These are phyloP conservation scores for Dimocarpus longan DNA, from an alignment of 345 rosid genomes.

Conservation along the genomic window DNA sequence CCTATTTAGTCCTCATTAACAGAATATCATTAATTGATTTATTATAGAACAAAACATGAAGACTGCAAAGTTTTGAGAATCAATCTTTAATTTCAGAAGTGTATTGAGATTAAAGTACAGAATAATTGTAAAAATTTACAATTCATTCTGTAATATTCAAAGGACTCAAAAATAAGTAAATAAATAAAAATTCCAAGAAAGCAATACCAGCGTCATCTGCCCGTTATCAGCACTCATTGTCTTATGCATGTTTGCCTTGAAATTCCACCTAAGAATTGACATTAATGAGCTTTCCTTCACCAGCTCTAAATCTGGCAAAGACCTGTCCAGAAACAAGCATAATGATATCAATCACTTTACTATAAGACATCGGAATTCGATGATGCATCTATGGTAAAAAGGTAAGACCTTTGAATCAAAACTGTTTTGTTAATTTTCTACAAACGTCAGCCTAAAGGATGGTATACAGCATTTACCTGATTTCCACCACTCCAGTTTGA, in stretches of 20 bases:
- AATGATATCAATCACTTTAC: slow-evolving; percentile 16
- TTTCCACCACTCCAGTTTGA: slow-evolving; percentile 52
- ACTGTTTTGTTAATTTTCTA: not conserved
- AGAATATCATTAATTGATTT: slow-evolving; percentile 17
- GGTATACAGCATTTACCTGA: slow-evolving; percentile 34
- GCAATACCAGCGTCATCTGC: slow-evolving; percentile 41
- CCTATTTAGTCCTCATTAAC: slow-evolving; percentile 30
- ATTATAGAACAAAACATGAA: not conserved
- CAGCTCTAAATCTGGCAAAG: slow-evolving; percentile 53
- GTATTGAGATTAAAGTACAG: not conserved
- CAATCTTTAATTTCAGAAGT: not conserved
- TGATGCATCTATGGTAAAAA: slow-evolving; percentile 1
- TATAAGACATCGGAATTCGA: not conserved
- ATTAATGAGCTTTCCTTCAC: slow-evolving; percentile 47
- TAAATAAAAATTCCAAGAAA: slow-evolving; percentile 13
- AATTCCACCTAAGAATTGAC: slow-evolving; percentile 59
- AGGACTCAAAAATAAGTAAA: not conserved
- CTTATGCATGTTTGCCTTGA: slow-evolving; percentile 55
- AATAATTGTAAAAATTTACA: slow-evolving; percentile 4
- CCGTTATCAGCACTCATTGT: slow-evolving; percentile 44
- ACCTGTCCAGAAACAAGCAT: slow-evolving; percentile 33
- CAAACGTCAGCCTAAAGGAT: not conserved
- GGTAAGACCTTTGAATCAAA: slow-evolving; percentile 3
- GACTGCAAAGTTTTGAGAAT: not conserved
- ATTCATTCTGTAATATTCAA: not conserved